These are phyloP conservation scores for Plectosphaerella plurivora DNA, from an alignment of 2,329 filamentous ascomycete genomes.

Conservation along the genomic window DNA sequence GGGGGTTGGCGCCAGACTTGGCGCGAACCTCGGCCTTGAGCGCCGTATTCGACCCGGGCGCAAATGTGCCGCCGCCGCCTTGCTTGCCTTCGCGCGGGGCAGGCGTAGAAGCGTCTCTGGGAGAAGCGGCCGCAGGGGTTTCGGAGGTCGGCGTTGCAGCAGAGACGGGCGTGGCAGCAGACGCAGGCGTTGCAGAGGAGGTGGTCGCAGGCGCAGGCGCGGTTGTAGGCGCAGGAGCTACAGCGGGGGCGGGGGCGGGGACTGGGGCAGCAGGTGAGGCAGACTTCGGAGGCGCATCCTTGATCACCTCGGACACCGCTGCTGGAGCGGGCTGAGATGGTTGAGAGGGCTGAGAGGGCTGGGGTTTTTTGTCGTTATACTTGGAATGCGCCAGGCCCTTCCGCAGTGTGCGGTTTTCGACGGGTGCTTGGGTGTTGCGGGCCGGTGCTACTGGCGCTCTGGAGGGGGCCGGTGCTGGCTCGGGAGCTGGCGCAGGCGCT, in stretches of 20 bases:
- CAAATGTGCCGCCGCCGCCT: neutral
- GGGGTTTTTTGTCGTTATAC: constrained; percentile 1
- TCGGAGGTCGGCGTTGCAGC: too few relatives aligned
- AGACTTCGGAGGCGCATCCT: too few relatives aligned
- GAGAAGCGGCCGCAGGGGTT: too few relatives aligned
- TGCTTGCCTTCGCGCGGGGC: neutral
- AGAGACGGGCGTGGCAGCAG: neutral
- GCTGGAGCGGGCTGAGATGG: neutral
- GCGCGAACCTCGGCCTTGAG: constrained; percentile 37
- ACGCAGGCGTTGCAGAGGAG: neutral
- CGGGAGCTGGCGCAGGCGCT: constrained; percentile 7
- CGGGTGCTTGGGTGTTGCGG: constrained; percentile 5
- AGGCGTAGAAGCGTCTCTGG: neutral
- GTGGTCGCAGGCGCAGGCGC: neutral
- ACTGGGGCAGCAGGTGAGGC: too few relatives aligned
- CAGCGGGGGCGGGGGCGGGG: neutral
- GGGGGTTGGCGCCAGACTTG: constrained; percentile 53
- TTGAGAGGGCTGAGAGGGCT: neutral
- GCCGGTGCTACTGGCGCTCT: constrained; percentile 13
- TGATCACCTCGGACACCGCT: too few relatives aligned
- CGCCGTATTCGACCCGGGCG: constrained; percentile 20
- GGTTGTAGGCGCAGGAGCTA: neutral
- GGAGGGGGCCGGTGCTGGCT: constrained; percentile 12
- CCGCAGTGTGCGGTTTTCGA: constrained; percentile 12
- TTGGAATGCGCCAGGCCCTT: constrained; percentile 2